phyloP scores from a whole-genome alignment of 441 rosid genomes.

The Dalechampia spathulata region DNA sequence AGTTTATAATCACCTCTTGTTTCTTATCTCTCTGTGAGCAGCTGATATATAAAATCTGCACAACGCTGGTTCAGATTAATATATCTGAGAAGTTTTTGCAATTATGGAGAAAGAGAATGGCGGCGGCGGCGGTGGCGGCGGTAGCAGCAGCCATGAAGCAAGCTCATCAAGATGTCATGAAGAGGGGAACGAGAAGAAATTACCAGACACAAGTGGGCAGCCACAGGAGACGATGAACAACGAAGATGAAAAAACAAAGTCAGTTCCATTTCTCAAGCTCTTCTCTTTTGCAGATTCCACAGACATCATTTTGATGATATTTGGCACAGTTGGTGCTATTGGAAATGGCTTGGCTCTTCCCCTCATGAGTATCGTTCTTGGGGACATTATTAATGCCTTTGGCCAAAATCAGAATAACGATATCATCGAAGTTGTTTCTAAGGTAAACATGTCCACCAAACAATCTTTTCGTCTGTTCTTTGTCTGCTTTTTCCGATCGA shows the following conservation, averaged over 20 bases:
- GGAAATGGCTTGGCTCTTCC: slow-evolving; percentile 53
- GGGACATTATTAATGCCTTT: slow-evolving; percentile 44
- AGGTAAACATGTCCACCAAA: slow-evolving; percentile 26
- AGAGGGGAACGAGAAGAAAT: slow-evolving; percentile 11
- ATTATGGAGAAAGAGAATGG: too few relatives aligned
- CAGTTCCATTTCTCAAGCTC: slow-evolving; percentile 55
- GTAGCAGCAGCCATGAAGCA: too few relatives aligned
- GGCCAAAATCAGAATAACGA: slow-evolving; percentile 38
- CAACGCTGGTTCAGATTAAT: too few relatives aligned
- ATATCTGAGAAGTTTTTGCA: too few relatives aligned
- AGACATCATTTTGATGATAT: slow-evolving; percentile 47
- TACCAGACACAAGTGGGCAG: slow-evolving; percentile 14
- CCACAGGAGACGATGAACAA: slow-evolving; percentile 22
- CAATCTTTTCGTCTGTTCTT: not conserved
- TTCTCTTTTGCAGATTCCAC: slow-evolving; percentile 53
- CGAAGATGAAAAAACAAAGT: slow-evolving; percentile 29
- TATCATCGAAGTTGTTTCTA: slow-evolving; percentile 33
- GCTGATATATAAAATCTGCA: too few relatives aligned
- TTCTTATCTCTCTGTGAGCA: too few relatives aligned
- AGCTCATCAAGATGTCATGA: too few relatives aligned
- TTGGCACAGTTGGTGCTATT: slow-evolving; percentile 48
- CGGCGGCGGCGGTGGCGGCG: too few relatives aligned
- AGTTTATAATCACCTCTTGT: too few relatives aligned
- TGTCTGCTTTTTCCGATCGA: too few relatives aligned
- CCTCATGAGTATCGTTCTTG: slow-evolving; percentile 52